Evolutionary conservation across 495 filamentous ascomycete species (phyloP).

Genomic region (Penicillium antarcticum): DNA sequence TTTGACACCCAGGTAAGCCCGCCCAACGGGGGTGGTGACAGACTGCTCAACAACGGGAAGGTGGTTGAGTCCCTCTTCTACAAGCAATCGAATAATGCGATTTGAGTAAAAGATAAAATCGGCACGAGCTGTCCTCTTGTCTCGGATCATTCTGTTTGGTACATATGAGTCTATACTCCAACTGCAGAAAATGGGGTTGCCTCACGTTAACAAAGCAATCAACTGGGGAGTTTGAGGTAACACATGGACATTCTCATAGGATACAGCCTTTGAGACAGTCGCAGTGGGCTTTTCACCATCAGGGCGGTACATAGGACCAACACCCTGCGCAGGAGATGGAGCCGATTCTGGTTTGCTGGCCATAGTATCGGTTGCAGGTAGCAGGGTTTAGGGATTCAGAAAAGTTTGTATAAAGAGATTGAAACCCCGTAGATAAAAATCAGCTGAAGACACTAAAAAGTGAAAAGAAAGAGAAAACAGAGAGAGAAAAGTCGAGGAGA

Average conservation of each 20-base stretch:
- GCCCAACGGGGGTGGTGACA: conserved; percentile 86
- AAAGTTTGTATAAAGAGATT: not conserved
- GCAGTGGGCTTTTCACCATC: conserved; percentile 80
- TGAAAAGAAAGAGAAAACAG: not conserved
- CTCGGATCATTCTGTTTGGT: conserved; percentile 79
- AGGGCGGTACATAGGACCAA: conserved; percentile 76
- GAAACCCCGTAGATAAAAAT: no score
- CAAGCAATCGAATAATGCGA: conserved; percentile 94
- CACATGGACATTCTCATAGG: conserved; percentile 82
- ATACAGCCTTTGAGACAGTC: conserved; percentile 81
- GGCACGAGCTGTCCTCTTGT: conserved; percentile 80
- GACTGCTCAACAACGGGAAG: conserved; percentile 84
- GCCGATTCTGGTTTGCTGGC: conserved; percentile 24
- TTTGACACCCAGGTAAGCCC: conserved; percentile 83
- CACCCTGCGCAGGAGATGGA: conserved; percentile 61
- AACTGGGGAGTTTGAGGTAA: conserved; percentile 93
- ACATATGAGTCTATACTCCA: conserved; percentile 15
- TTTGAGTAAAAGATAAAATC: conserved; percentile 99
- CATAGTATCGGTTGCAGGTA: conserved; percentile 12
- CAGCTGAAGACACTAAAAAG: not conserved
- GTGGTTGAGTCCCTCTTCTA: conserved; percentile 97
- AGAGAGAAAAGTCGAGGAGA: conserved; percentile 1
- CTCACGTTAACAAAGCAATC: conserved; percentile 95
- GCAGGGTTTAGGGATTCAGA: not conserved
- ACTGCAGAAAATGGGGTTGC: conserved; percentile 13